Base-by-base conservation (phyloP, 2,329 filamentous ascomycete genomes). In the Pseudogymnoascus sp. region DNA sequence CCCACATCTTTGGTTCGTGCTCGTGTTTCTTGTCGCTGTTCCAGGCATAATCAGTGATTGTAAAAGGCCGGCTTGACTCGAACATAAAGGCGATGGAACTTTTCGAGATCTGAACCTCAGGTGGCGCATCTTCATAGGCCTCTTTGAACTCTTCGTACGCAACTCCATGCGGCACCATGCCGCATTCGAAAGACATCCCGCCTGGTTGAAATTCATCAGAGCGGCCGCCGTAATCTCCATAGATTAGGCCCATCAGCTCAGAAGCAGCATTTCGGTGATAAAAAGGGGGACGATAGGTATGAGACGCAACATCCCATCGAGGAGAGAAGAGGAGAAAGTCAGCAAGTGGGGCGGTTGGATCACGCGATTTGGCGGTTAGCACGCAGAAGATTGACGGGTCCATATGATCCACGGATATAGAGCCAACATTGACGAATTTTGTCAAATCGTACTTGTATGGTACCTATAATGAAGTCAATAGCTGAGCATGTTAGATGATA, bases 251-350 rank as follows among this genome's bases (percentile, higher is more conserved):
- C 72, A 79, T 77, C 68, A 80, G 79, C 64, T 82, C 79, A 3
- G 74, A 77, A 64, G 80, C 80, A 5, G 76, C 77, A 70, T 81
- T 82, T 56, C 80, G 76, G 70, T 85, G 82, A 72, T 84, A 85
- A 74, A 82, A 85, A 0, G 83, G 83, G 2, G 81, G 79, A 4
- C 82, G 78, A 75, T 84, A 85, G 0, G 82, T 84, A 68, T 82
- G 79, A 56, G 82, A 81, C 0, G 82, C 80, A 1, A 87, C 83
- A 12, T 86, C 79, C 86, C 86, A 89, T 16, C 85, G 79, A 0
- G 86, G 85, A 0, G 85, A 84, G 72, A 89, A 89, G 72, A 87
- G 84, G 53, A 89, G 80, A 66, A 89, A 89, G 73, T 89, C 87
- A 0, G 81, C 81, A 2, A 85, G 73, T 1, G 84, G 80, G 0